phyloP scores from a whole-genome alignment of 1,284 basidiomycete genomes.

The Leccinum solheimii region DNA sequence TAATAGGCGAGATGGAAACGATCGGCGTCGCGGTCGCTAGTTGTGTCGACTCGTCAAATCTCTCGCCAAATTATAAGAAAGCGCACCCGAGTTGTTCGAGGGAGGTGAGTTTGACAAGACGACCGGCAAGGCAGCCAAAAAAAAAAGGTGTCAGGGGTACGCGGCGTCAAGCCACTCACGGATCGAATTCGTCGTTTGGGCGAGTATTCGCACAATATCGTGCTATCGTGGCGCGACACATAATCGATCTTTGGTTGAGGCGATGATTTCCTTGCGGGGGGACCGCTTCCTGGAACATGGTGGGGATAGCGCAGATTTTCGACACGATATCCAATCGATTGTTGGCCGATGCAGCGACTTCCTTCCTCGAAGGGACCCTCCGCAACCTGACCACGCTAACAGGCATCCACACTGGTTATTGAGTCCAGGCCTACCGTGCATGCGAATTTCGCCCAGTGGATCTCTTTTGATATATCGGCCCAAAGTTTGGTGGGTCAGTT shows the following conservation, averaged over 20 bases:
- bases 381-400: no score
- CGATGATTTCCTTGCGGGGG: not conserved
- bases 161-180: constrained; percentile 42
- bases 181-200: constrained; percentile 27
- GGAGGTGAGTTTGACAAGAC: constrained; percentile 55
- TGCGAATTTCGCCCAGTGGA: no score
- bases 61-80: constrained; percentile 47
- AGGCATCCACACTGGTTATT: no score
- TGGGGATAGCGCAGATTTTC: not conserved
- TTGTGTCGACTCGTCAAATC: not conserved
- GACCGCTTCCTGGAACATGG: not conserved
- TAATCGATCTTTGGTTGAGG: not conserved
- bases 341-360: no score
- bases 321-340: not conserved
- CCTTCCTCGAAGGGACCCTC: no score
- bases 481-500: no score
- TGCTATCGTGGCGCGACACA: not conserved
- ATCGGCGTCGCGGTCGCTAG: constrained; percentile 26
- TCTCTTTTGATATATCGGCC: no score
- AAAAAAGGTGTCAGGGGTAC: not conserved
- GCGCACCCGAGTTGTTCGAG: constrained; percentile 43
- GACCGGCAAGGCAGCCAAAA: constrained; percentile 49
- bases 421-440: no score
- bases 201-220: not conserved
- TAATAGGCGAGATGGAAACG: constrained; percentile 57